Base-by-base conservation (phyloP, 768 basidiomycete genomes). In the Kwoniella shandongensis region DNA sequence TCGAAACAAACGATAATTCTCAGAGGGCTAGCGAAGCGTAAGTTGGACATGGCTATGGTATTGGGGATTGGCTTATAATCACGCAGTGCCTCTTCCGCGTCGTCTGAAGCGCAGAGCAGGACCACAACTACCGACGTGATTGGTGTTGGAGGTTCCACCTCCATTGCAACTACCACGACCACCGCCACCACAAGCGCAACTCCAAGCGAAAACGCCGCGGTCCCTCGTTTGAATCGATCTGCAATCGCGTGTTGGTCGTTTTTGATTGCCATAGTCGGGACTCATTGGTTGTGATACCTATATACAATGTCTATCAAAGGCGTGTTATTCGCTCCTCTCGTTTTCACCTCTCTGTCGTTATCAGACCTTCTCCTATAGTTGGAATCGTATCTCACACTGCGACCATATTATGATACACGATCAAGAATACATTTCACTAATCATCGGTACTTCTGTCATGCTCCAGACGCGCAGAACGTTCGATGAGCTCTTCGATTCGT, bases 401-500 rank as follows among this genome's bases (percentile, higher is more conserved):
- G n/a, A n/a, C n/a, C n/a, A n/a, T n/a, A n/a, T n/a, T n/a, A n/a
- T n/a, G n/a, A n/a, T n/a, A n/a, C n/a, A n/a, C n/a, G n/a, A n/a
- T n/a, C n/a, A n/a, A n/a, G n/a, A n/a, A n/a, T n/a, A n/a, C n/a
- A n/a, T n/a, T n/a, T n/a, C n/a, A n/a, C n/a, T n/a, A n/a, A n/a
- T n/a, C n/a, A 36, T 59, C 64, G 6, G n/a, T 54, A 17, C 44
- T 40, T 38, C 41, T 65, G 26, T 66, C 65, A 27, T 54, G 36
- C 51, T 73, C 72, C 41, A 75, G 50, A n/a, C 32, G 48, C 18
- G 49, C 44, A 8, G 62, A 59, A 0, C 44, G 13, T 12, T 61
- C 45, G 11, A 66, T 51, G 30, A 75, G 26, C 22, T 51, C 46
- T 38, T 70, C 59, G 11, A 73, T 41, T 54, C 65, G 51, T 11